A percentile compares a stretch with the other conserved stretches of the same genome.
Conservation (phyloP, 1,139 yeast species). For the Suhomyces coccinellae region DNA sequence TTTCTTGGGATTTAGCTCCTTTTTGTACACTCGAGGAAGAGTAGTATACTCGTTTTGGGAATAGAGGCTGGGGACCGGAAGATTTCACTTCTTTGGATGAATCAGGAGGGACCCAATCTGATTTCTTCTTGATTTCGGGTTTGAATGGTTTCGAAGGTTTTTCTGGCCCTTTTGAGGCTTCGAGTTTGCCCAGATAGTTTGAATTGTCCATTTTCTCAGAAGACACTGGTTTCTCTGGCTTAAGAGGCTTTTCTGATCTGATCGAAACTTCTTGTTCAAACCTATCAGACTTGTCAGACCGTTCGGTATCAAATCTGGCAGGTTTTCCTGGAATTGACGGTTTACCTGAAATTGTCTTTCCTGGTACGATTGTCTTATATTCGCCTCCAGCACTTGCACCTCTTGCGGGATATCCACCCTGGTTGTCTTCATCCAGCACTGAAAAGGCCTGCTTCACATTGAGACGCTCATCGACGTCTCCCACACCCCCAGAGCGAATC, state of each 20-base stretch:
- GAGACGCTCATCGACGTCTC: not conserved
- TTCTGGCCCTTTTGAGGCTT: not conserved
- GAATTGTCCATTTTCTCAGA: too few relatives aligned
- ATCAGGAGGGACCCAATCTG: slow-evolving; percentile 15
- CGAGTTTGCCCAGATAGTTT: too few relatives aligned
- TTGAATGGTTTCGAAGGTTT: not conserved
- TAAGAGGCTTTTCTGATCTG: not conserved
- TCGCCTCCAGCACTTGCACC: not conserved
- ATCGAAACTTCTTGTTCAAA: too few relatives aligned
- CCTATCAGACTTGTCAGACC: not conserved
- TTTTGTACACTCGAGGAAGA: slow-evolving; percentile 14
- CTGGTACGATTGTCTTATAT: not conserved
- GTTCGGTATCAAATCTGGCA: not conserved
- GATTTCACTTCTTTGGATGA: slow-evolving; percentile 10
- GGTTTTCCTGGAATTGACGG: not conserved
- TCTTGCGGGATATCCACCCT: not conserved
- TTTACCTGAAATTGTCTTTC: too few relatives aligned
- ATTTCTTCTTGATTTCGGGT: not conserved
- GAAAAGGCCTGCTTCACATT: not conserved
- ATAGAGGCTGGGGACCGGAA: slow-evolving; percentile 15
- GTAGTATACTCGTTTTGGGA: slow-evolving; percentile 18
- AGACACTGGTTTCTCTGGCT: not conserved
- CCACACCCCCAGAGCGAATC: slow-evolving; percentile 15
- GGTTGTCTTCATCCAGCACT: not conserved
- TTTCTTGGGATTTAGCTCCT: slow-evolving; percentile 1